Conservation (phyloP, 1,139 yeast species). For the Eremothecium gossypii region DNA sequence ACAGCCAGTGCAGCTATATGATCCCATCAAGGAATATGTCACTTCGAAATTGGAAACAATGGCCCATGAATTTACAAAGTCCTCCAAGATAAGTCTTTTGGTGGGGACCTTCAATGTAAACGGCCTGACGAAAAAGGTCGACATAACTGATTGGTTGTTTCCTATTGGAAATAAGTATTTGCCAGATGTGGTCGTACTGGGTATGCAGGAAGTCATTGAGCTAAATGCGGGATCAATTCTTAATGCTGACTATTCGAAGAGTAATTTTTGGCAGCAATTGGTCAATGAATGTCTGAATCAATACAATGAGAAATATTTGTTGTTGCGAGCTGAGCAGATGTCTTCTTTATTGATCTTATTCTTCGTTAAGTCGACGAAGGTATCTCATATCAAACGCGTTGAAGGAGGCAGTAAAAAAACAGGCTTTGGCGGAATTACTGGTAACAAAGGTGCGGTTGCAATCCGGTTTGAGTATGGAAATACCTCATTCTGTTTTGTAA, state of each 20-base stretch:
- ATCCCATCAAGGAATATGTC: slow-evolving; percentile 82
- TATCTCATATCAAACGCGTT: slow-evolving; percentile 49
- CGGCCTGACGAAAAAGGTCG: slow-evolving; percentile 50
- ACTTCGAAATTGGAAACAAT: slow-evolving; percentile 46
- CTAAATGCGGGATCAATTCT: slow-evolving; percentile 76
- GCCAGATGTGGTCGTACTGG: slow-evolving; percentile 70
- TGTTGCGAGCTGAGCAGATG: slow-evolving; percentile 77
- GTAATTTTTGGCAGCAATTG: slow-evolving; percentile 53
- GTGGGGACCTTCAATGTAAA: slow-evolving; percentile 86
- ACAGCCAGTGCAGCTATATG: slow-evolving; percentile 61
- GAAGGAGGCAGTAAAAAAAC: slow-evolving; percentile 82
- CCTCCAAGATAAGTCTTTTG: slow-evolving; percentile 52
- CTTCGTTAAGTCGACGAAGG: slow-evolving; percentile 49
- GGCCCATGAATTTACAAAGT: slow-evolving; percentile 51
- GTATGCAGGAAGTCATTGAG: slow-evolving; percentile 89
- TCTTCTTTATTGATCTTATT: slow-evolving; percentile 72
- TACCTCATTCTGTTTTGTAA: slow-evolving; percentile 67
- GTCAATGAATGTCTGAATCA: slow-evolving; percentile 49
- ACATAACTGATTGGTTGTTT: slow-evolving; percentile 71
- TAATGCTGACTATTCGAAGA: slow-evolving; percentile 57
- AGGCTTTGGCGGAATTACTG: slow-evolving; percentile 90
- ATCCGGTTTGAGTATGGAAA: slow-evolving; percentile 71
- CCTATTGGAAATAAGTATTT: slow-evolving; percentile 48
- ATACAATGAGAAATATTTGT: slow-evolving; percentile 43
- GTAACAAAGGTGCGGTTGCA: slow-evolving; percentile 92